Evolutionary conservation across 2,329 filamentous ascomycete genomes (phyloP).

Genomic region (Colletotrichum tofieldiae): DNA sequence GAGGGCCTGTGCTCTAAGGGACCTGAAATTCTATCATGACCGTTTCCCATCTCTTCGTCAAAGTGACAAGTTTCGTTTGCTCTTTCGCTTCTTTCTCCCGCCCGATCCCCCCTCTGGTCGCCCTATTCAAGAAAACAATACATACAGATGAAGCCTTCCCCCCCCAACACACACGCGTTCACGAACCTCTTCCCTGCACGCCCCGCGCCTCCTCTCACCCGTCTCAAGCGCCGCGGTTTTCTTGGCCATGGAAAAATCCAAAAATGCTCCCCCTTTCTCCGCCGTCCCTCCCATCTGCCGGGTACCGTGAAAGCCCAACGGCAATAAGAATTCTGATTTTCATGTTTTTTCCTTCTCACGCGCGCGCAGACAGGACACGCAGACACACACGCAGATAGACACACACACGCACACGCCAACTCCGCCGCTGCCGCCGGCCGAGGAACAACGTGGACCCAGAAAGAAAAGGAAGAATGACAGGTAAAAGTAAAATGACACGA

Average conservation of each 20-base stretch:
- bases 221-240: background rate
- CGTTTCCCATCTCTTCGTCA: conserved; percentile 39
- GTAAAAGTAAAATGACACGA: conserved; percentile 40
- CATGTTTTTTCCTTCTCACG: background rate
- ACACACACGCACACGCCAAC: background rate
- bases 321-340: conserved; percentile 12
- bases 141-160: conserved; percentile 14
- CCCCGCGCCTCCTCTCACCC: background rate
- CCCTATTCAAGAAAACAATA: conserved; percentile 7
- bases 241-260: background rate
- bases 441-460: conserved; percentile 6
- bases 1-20: conserved; percentile 20
- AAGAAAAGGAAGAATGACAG: conserved; percentile 15
- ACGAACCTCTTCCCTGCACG: background rate
- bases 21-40: conserved; percentile 43
- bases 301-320: conserved; percentile 38
- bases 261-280: background rate
- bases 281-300: conserved; percentile 24
- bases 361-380: background rate
- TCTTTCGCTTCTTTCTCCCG: background rate
- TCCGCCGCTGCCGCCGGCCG: conserved; percentile 18
- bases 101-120: background rate
- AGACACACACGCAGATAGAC: background rate
- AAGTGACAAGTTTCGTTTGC: conserved; percentile 19
- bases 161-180: background rate